Percentiles rank a stretch among this genome's conserved stretches.
These are phyloP conservation scores for Phytophthora agathidicida DNA, from an alignment of 352 stramenopile species.

Conservation along the genomic window DNA sequence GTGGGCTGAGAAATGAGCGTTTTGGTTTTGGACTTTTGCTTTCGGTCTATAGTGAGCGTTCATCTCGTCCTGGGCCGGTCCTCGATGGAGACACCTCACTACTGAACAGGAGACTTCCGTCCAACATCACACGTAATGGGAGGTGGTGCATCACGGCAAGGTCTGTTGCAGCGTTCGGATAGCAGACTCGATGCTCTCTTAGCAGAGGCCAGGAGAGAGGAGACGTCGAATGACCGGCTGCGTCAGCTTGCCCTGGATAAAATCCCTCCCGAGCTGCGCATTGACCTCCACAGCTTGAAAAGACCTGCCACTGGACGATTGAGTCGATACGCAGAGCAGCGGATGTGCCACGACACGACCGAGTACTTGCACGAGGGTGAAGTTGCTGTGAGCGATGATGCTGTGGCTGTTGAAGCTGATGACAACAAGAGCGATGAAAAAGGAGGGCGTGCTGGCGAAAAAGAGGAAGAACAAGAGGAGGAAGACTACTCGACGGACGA, in stretches of 20 bases:
- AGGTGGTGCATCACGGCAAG: constrained; percentile 37
- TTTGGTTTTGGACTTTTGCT: background rate
- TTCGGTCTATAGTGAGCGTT: constrained; percentile 1
- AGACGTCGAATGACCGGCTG: constrained; percentile 1
- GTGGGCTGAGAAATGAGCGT: constrained; percentile 21
- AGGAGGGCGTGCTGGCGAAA: background rate
- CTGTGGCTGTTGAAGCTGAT: background rate
- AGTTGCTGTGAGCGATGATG: background rate
- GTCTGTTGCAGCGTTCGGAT: constrained; percentile 33
- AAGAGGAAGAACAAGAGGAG: constrained; percentile 18
- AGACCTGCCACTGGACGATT: constrained; percentile 8
- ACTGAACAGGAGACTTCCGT: background rate
- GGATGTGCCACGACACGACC: constrained; percentile 20
- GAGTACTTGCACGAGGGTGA: constrained; percentile 8
- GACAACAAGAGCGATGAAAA: too few relatives aligned
- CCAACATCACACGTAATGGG: constrained; percentile 31
- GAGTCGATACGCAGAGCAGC: background rate
- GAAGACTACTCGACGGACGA: constrained; percentile 48
- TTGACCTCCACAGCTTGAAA: constrained; percentile 13
- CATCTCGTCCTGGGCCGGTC: background rate
- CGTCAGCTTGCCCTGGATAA: constrained; percentile 5
- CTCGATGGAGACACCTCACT: constrained; percentile 4
- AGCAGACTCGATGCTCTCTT: constrained; percentile 36
- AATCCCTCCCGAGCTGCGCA: background rate
- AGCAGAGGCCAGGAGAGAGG: constrained; percentile 9